Percentiles rank a stretch among this genome's conserved stretches.
phyloP scores from a whole-genome alignment of 163 green algal species.

The Scenedesmus sp. region DNA sequence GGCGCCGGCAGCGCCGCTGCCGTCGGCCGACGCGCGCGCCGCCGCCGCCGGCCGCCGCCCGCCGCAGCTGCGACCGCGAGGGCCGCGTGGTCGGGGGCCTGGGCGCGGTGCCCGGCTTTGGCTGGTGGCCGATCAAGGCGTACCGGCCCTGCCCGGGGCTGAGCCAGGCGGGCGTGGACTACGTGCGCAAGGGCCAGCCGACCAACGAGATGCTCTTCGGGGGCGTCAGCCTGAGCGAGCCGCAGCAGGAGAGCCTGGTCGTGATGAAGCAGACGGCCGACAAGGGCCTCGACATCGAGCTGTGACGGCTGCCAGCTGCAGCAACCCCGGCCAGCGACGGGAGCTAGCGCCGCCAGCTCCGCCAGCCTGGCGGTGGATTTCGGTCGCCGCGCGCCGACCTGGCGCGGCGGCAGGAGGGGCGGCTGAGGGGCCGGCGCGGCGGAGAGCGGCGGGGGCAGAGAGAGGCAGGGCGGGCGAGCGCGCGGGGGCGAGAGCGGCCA shows the following conservation, averaged over 20 bases:
- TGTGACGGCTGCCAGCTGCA: background rate
- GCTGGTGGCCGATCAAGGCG: slow-evolving; percentile 93
- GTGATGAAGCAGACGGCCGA: slow-evolving; percentile 56
- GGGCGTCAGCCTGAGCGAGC: slow-evolving; percentile 50
- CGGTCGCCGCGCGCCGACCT: too few species aligned
- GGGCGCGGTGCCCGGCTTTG: slow-evolving; percentile 77
- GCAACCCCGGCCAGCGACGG: too few species aligned
- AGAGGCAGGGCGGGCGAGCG: too few species aligned
- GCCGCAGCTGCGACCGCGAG: slow-evolving; percentile 71
- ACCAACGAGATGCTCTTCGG: slow-evolving; percentile 70
- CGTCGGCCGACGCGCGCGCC: too few species aligned
- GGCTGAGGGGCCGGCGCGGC: too few species aligned
- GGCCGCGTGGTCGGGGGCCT: slow-evolving; percentile 82
- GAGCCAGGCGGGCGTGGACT: slow-evolving; percentile 68
- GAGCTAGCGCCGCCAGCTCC: too few species aligned
- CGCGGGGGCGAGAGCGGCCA: too few species aligned
- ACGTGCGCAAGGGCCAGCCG: slow-evolving; percentile 71
- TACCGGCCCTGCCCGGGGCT: slow-evolving; percentile 84
- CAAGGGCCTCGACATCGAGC: slow-evolving; percentile 52
- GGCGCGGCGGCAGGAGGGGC: too few species aligned
- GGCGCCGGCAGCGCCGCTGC: too few species aligned
- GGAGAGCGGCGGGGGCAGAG: too few species aligned
- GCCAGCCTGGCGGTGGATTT: too few species aligned
- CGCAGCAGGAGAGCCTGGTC: slow-evolving; percentile 48
- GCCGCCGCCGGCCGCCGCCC: too few species aligned